Conservation (phyloP, 441 rosid genomes). For the Francoa sonchifolia region DNA sequence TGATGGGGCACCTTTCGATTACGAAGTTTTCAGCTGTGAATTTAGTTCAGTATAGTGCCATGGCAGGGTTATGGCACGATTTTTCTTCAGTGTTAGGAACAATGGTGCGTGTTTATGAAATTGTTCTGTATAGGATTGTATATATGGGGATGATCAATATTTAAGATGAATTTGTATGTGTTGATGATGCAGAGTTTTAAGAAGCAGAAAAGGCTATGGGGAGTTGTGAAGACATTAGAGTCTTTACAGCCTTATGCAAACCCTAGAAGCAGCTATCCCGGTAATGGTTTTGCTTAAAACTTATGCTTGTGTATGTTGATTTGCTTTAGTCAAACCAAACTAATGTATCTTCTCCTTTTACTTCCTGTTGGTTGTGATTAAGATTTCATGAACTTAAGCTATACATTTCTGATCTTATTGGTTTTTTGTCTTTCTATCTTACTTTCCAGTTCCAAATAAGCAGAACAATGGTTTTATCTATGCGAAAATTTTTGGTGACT, state of each 20-base stretch:
- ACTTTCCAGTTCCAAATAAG: constrained; percentile 48
- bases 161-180: not conserved
- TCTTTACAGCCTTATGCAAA: constrained; percentile 91
- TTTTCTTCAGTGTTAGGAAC: constrained; percentile 31
- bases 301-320: not conserved
- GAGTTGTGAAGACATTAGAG: constrained; percentile 52
- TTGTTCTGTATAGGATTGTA: not conserved
- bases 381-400: constrained; percentile 4
- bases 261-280: constrained; percentile 63
- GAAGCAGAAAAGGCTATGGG: constrained; percentile 76
- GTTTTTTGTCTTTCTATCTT: constrained; percentile 1
- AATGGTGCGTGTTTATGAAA: constrained; percentile 22
- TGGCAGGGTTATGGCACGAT: constrained; percentile 40
- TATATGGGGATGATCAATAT: no score
- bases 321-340: no score
- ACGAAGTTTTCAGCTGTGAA: constrained; percentile 60
- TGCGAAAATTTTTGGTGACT: constrained; percentile 92
- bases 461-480: constrained; percentile 61
- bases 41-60: constrained; percentile 35
- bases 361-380: constrained; percentile 4
- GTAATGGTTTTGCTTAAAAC: constrained; percentile 27
- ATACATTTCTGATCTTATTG: constrained; percentile 4
- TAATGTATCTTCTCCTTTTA: not conserved
- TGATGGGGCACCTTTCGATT: constrained; percentile 65
- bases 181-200: constrained; percentile 31